Base-by-base conservation (phyloP, 768 basidiomycete genomes). In the Boletus insuetus region DNA sequence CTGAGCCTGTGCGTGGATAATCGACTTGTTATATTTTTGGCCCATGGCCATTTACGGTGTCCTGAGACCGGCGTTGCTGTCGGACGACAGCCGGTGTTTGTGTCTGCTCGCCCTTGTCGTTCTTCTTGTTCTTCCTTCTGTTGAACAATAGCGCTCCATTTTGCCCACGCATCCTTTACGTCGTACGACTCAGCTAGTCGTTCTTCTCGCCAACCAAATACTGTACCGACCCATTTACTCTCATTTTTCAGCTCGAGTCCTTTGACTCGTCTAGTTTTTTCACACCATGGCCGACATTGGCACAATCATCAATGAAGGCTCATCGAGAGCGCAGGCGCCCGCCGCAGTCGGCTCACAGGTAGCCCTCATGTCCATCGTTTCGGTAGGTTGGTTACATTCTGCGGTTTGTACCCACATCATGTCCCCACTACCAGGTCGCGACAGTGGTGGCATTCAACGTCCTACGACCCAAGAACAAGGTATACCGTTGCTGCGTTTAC, bases 401-500 rank as follows among this genome's bases (percentile, higher is more conserved):
- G 22, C n/a, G 37, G 45, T 31, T 19, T 38, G 32, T 11, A 12
- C 41, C 16, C 17, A 40, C 34, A 63, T 55, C 53, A 51, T 43
- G 43, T 56, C 40, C 55, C 31, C 58, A 11, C 34, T 44, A n/a
- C 17, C 37, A 90, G 89, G 66, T 82, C 41, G 79, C 77, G 56
- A 89, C 90, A 17, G 74, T 92, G 46, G 58, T 91, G 43, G 74
- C 80, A 38, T 98, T 98, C 76, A 95, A 94, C 58, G 45, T 88
- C 60, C 76, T 98, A 46, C 85, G 96, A 37, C 96, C 96, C 13
- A 84, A 85, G 62, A 95, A 97, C 78, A 93, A 91, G 80, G 89
- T 86, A 64, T 38, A 70, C 64, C 14, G 11, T 40, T 43, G 16
- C 35, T 48, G 40, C 35, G 6, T 43, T n/a, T 16, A 3, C 29